Percentiles rank a stretch among this genome's conserved stretches.
Conservation (phyloP, 2,329 filamentous ascomycete species). For the Blastomyces emzantsi region DNA sequence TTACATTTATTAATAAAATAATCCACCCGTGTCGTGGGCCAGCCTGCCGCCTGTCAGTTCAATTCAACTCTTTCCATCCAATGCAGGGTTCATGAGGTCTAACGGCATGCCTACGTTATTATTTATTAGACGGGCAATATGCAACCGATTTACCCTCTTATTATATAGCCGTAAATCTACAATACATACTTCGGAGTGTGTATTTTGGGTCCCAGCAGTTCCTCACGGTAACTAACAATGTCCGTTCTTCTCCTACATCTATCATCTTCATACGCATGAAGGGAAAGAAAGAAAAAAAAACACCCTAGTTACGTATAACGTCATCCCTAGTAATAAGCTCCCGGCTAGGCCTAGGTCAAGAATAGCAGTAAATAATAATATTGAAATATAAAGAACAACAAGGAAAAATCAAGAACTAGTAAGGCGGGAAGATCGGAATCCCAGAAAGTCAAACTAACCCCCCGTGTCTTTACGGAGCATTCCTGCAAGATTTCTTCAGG, state of each 20-base stretch:
- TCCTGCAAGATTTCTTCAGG: neutral
- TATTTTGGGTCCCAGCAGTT: no score
- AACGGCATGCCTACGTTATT: no score
- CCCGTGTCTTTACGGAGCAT: neutral
- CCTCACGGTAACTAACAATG: no score
- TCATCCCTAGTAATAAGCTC: neutral
- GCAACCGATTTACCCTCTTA: no score
- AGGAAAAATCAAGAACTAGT: neutral
- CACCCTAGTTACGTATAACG: neutral
- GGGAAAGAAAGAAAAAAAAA: no score
- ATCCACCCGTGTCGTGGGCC: neutral
- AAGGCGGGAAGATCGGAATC: neutral
- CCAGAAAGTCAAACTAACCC: neutral
- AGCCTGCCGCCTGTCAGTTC: neutral
- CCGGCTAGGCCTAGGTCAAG: neutral
- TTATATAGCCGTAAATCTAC: no score
- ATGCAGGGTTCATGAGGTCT: no score
- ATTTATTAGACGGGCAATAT: no score
- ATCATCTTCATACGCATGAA: no score
- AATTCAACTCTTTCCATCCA: no score
- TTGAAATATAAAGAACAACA: no score
- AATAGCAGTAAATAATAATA: neutral
- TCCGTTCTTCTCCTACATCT: neutral
- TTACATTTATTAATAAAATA: neutral
- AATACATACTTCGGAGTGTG: no score